Evolutionary conservation across 805 yeast species (phyloP), one percentile per base, ranked within the genome.

Genomic region (Millerozyma miso): DNA sequence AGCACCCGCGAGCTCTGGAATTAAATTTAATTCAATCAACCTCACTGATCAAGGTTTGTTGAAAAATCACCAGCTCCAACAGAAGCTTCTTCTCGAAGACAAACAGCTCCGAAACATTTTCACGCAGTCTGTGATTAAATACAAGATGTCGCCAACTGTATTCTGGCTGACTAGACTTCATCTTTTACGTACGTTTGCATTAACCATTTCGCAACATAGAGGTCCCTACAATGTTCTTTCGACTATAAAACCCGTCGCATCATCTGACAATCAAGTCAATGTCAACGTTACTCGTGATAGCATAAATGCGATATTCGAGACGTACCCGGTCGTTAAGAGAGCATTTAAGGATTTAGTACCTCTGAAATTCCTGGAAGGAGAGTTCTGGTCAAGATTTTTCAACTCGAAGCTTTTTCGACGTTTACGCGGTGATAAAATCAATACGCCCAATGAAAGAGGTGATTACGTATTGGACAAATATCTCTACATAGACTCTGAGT

Each of bases 331-430:
- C 32, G 95, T 93, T 19, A 80, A 87, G 46, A 80, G 78, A 48
- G 98, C 98, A 0, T 93, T 86, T 56, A 82, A 80, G 45, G 99
- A 93, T 42, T 82, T 82, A 44, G 99, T 93, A 3, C 99, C 98
- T 1, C 53, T 47, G 12, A 82, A 83, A 47, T 73, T 93, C 41
- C 76, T 79, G 38, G 98, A 93, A 59, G 90, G 91, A 34, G 96
- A 86, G 56, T 93, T 93, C 54, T 93, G 99, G 99, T 88, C 96
- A 8, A 71, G 97, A 48, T 93, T 93, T 56, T 93, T 93, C 72
- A 83, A 88, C 54, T 89, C 97, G 0, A 85, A 88, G 54, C 67
- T 93, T 46, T 93, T 90, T 56, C 74, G 97, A 51, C 79, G 89
- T 54, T 69, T 93, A 29, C 76, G 96, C 59, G 99, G 99, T 45